Conservation (phyloP, 1,284 basidiomycete genomes). For the Pholiota adiposa region DNA sequence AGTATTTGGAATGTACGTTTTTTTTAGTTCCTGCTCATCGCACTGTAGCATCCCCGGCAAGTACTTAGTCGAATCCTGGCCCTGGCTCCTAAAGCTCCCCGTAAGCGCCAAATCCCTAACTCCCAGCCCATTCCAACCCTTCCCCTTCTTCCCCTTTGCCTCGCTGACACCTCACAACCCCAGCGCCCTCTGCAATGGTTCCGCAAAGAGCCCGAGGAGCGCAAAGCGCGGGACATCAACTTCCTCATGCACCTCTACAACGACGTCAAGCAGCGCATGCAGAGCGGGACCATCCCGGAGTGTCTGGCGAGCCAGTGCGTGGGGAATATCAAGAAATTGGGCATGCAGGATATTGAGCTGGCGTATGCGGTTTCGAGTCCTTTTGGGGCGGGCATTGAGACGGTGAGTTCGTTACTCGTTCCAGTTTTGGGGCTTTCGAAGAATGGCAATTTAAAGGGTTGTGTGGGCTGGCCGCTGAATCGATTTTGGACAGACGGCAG, state of each 20-base stretch:
- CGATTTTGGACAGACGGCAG: slow-evolving; percentile 37
- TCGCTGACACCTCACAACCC: neutral
- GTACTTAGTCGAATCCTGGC: slow-evolving; percentile 54
- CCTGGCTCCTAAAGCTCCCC: slow-evolving; percentile 52
- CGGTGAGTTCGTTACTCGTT: slow-evolving; percentile 16
- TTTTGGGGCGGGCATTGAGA: slow-evolving; percentile 39
- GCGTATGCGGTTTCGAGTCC: slow-evolving; percentile 51
- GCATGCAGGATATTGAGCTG: slow-evolving; percentile 48
- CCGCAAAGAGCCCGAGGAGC: slow-evolving; percentile 43
- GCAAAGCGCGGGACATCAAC: slow-evolving; percentile 44
- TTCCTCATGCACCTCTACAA: slow-evolving; percentile 47
- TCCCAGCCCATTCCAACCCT: neutral
- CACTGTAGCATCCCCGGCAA: slow-evolving; percentile 53
- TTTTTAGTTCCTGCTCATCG: neutral
- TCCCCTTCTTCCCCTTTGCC: neutral
- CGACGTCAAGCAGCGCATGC: slow-evolving; percentile 50
- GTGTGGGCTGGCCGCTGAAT: no score
- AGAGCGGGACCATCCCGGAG: slow-evolving; percentile 42
- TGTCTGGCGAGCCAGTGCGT: slow-evolving; percentile 50
- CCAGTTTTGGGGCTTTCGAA: neutral
- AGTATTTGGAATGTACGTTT: neutral
- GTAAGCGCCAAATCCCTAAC: slow-evolving; percentile 22
- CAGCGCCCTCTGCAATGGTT: slow-evolving; percentile 48
- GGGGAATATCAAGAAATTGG: slow-evolving; percentile 41
- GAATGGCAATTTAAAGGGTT: neutral